Percentiles rank a stretch among this genome's conserved stretches.
These are phyloP conservation scores for Penicillium sp. DNA, from an alignment of 2,329 filamentous ascomycete genomes.

Conservation along the genomic window DNA sequence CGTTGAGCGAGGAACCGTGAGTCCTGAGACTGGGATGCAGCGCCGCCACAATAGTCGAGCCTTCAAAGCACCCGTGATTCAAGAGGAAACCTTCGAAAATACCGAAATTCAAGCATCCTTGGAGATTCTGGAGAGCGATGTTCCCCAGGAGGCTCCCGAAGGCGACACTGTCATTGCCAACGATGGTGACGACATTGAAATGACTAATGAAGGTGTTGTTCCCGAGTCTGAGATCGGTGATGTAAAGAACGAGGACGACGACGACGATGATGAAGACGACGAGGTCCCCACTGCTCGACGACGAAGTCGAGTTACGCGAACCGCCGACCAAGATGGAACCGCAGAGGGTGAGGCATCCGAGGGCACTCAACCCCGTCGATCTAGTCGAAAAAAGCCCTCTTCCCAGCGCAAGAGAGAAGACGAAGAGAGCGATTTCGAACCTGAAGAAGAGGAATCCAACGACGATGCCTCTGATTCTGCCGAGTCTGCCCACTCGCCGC, in stretches of 20 bases:
- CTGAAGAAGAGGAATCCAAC: constrained; percentile 56
- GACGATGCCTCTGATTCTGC: constrained; percentile 60
- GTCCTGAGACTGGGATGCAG: constrained; percentile 48
- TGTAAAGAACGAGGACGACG: constrained; percentile 37
- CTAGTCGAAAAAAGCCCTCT: constrained; percentile 45
- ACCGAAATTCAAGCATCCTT: constrained; percentile 45
- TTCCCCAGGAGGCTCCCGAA: constrained; percentile 37
- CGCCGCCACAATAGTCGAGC: constrained; percentile 43
- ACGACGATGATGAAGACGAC: constrained; percentile 56
- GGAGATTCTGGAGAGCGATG: constrained; percentile 50
- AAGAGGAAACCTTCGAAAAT: constrained; percentile 54
- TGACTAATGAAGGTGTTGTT: constrained; percentile 43
- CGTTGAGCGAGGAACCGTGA: constrained; percentile 58
- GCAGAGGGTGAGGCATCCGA: constrained; percentile 39
- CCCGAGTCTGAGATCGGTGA: constrained; percentile 48
- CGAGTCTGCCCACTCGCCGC: constrained; percentile 49
- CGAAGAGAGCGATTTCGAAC: constrained; percentile 67
- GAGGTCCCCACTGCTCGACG: constrained; percentile 56
- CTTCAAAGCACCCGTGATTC: constrained; percentile 48
- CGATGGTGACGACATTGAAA: constrained; percentile 39
- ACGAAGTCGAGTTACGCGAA: constrained; percentile 38
- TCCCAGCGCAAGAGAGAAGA: constrained; percentile 50
- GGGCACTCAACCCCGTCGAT: constrained; percentile 40
- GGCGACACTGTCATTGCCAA: constrained; percentile 33
- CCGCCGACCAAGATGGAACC: constrained; percentile 16